A percentile compares a stretch with the other conserved stretches of the same genome.
phyloP scores from a whole-genome alignment of 2,329 filamentous ascomycete species.

The Drechslerella coelobrocha region DNA sequence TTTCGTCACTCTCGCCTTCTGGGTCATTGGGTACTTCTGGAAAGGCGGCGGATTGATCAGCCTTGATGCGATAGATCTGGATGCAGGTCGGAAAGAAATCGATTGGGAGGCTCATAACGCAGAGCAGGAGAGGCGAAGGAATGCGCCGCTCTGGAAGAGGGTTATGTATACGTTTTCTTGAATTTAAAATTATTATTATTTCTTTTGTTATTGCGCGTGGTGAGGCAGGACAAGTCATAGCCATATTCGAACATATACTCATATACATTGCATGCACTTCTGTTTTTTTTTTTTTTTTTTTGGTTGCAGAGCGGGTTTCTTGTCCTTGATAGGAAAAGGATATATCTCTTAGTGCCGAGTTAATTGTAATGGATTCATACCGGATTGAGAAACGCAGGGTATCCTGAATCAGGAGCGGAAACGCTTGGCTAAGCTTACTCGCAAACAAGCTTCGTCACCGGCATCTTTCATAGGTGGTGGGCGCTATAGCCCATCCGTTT shows the following conservation, averaged over 20 bases:
- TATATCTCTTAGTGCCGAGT: too few relatives aligned
- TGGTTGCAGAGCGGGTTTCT: too few relatives aligned
- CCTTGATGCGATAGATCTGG: constrained; percentile 70
- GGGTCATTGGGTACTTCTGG: constrained; percentile 68
- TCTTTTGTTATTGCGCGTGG: not conserved
- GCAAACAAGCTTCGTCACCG: not conserved
- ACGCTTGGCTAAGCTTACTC: too few relatives aligned
- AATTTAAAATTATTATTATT: constrained; percentile 6
- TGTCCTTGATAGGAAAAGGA: too few relatives aligned
- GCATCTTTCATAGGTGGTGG: too few relatives aligned
- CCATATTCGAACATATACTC: too few relatives aligned
- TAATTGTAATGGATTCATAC: too few relatives aligned
- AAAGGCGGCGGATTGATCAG: constrained; percentile 69
- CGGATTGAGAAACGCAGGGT: too few relatives aligned
- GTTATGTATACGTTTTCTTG: constrained; percentile 32
- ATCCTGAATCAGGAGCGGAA: too few relatives aligned
- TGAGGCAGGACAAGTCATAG: not conserved
- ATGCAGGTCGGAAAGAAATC: constrained; percentile 67
- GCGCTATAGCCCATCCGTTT: not conserved
- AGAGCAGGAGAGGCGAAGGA: constrained; percentile 32
- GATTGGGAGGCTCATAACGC: constrained; percentile 71
- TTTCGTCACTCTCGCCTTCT: constrained; percentile 65
- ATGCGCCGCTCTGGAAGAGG: constrained; percentile 34
- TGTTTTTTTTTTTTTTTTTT: too few relatives aligned
- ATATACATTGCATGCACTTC: too few relatives aligned